Conservation (phyloP, 129 eudicot species). For the Centaurea solstitialis region DNA sequence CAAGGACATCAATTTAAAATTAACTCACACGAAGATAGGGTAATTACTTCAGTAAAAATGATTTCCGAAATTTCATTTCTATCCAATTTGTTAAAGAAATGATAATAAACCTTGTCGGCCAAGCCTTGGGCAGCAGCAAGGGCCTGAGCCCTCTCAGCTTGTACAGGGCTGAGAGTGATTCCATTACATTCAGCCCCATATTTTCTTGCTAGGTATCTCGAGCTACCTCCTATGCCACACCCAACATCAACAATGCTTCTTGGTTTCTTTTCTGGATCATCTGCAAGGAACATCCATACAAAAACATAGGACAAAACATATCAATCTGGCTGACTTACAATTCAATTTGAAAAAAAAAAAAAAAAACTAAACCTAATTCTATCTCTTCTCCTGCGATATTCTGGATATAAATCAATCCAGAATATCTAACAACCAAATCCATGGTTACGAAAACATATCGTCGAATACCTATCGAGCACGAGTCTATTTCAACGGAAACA, state of each 20-base stretch:
- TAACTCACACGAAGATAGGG: not conserved
- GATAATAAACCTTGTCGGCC: conserved; percentile 31
- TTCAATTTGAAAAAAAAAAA: not conserved
- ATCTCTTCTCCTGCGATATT: not conserved
- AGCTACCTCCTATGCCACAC: conserved; percentile 96
- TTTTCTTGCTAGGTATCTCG: conserved; percentile 74
- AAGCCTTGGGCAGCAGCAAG: conserved; percentile 83
- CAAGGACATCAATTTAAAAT: no score
- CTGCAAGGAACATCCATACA: conserved; percentile 37
- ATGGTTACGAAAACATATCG: not conserved
- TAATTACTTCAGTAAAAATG: not conserved
- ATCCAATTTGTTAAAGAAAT: not conserved
- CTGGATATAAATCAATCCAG: not conserved
- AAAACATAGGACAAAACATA: not conserved
- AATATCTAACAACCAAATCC: not conserved
- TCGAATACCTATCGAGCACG: not conserved
- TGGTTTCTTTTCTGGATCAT: conserved; percentile 52
- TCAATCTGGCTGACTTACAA: not conserved
- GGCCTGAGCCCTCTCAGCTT: conserved; percentile 85
- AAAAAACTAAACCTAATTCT: not conserved
- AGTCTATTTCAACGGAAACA: not conserved
- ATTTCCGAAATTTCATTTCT: not conserved
- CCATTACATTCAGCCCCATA: conserved; percentile 71
- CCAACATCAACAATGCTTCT: conserved; percentile 81
- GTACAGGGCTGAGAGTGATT: conserved; percentile 82